Evolutionary conservation across 2,329 filamentous ascomycete species (phyloP), one percentile per base, ranked within the genome.

Genomic region (Lecanosticta acicola): DNA sequence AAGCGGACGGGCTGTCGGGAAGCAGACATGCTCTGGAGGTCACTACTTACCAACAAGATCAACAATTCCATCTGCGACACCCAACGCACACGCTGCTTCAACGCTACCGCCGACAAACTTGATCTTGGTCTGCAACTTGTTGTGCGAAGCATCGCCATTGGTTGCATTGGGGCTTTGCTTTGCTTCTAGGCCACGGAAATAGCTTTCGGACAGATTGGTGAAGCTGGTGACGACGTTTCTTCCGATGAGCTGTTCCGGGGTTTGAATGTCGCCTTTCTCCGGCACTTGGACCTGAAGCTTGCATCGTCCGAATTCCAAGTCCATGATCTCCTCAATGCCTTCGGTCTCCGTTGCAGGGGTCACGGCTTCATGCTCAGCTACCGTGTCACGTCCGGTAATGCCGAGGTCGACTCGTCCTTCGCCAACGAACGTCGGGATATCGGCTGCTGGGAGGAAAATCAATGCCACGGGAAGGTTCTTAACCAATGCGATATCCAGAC

Each of bases 221-320:
- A 98, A 98, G 73, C 91, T 97, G 32, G 93, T 97, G 47, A 91
- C 90, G 43, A 98, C 85, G 60, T 91, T 95, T 71, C 86, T 90
- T 46, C 93, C 93, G 51, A 98, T 78, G 38, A 98, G 74, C 63
- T 96, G 83, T 65, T 81, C 80, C 3, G 87, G 78, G 37, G 79
- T 77, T 36, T 67, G 69, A 61, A 93, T 83, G 43, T 71, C 63
- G 42, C 93, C 91, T 66, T 93, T 91, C 63, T 86, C 83, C 0
- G 93, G 93, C 1, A 94, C 90, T 69, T 98, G 93, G n/a, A 97
- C 89, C 71, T 97, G 91, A 59, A 98, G 77, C 70, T 85, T 91
- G 75, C 93, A 98, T 52, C 73, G 76, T 36, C 93, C 93, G 64
- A 98, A 98, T 26, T 83, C 87, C 14, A 98, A 78, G 59, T 96